These are phyloP conservation scores for Malania oleifera DNA, from an alignment of 164 flowering plant genomes.

Conservation along the genomic window DNA sequence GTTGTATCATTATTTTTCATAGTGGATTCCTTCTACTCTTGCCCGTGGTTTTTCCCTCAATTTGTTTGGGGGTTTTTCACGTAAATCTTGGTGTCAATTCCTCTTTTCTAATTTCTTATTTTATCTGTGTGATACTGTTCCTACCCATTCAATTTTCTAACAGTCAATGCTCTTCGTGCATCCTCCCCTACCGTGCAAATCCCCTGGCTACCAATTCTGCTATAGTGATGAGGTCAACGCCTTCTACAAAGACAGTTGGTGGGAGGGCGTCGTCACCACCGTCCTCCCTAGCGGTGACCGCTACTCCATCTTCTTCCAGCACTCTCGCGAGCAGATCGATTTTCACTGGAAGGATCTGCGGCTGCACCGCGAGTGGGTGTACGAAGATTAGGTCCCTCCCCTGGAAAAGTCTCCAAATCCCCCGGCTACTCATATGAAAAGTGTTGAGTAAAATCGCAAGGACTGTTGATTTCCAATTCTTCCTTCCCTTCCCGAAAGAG, in stretches of 20 bases:
- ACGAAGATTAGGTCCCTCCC: constrained; percentile 33
- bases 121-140: too few species aligned
- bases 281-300: constrained; percentile 1
- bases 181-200: constrained; percentile 29
- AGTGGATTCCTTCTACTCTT: too few species aligned
- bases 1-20: too few species aligned
- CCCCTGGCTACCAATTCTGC: background rate
- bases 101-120: too few species aligned
- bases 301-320: constrained; percentile 26
- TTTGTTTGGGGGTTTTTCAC: too few species aligned
- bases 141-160: too few species aligned
- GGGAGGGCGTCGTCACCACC: constrained; percentile 33
- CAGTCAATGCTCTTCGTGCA: constrained; percentile 19
- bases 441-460: too few species aligned
- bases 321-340: constrained; percentile 24
- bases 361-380: constrained; percentile 34
- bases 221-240: constrained; percentile 36
- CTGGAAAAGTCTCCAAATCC: background rate
- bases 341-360: constrained; percentile 19
- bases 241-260: constrained; percentile 39
- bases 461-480: too few species aligned
- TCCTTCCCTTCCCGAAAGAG: too few species aligned
- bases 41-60: too few species aligned
- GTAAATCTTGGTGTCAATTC: too few species aligned
- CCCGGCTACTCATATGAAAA: background rate